Base-by-base conservation (phyloP, 2,329 filamentous ascomycete genomes). In the Whalleya microplaca region DNA sequence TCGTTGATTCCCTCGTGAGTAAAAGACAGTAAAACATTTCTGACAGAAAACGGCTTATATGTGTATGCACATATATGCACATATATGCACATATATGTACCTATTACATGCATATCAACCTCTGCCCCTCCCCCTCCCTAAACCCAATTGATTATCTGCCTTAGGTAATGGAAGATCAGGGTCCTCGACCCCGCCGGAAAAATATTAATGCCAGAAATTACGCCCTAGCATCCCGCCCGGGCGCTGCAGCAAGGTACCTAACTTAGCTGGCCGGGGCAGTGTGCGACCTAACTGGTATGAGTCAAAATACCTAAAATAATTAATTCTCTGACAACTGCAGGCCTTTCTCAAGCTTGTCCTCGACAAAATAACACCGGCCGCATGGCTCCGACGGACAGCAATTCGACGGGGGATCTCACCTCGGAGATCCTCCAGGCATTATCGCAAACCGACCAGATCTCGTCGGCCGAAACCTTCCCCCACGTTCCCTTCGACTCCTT, bases 401-500 rank as follows among this genome's bases (percentile, higher is more conserved):
- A 29, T 47, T 68, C 74, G 27, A 68, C 72, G 29, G 78, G 78
- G 73, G 87, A 91, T 71, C 78, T 92, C 69, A 80, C 84, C 58
- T 78, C 80, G 54, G 78, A 85, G 67, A 80, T 93, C 64, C 82
- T 94, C 66, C 81, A 86, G 59, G 82, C 84, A 53, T 79, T 94
- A 66, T 81, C 82, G 72, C 78, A 83, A 67, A 76, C 84, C 59
- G 84, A 87, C 64, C 82, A 88, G 45, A 77, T 93, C 64, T 77
- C 88, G 66, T 91, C 90, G 51, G 79, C 80, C 69, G 84, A 91
- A 68, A 81, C 82, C 69, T 93, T 93, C 78, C 86, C 90, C 64
- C 73, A 82, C 65, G 76, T 80, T 67, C 80, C 85, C 69, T 89
- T 88, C 68, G 79, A 83, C 59, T 83, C 85, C 57, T 78, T 97